Base-by-base conservation (phyloP, 108 stramenopile species). In the Epipyxis sp. region DNA sequence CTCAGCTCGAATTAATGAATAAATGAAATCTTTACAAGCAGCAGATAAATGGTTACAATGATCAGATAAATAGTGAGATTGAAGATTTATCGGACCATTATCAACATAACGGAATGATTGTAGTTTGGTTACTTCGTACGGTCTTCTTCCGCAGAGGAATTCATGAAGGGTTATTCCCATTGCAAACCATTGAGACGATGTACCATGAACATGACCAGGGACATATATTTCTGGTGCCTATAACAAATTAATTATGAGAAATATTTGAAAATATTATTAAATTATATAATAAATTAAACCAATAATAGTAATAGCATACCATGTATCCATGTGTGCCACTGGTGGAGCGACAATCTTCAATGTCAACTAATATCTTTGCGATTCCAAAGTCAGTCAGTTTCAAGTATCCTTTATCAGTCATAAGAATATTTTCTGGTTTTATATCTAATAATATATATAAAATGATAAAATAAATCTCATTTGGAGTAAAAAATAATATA, bases 301-400 rank as follows among this genome's bases (percentile, higher is more conserved):
- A n/a, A n/a, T n/a, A n/a, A n/a, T n/a, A n/a, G n/a, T n/a, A n/a
- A n/a, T n/a, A n/a, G n/a, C n/a, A 20, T 57, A 57, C 54, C 54
- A 57, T 57, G 25, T 57, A 57, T 57, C 54, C 54, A 57, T 57
- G 54, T 57, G 54, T 57, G 16, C 54, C 54, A 25, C 54, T 57
- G 16, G 54, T 57, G 20, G 54, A 57, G 54, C 54, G 54, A 57
- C 54, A 57, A 16, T 57, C 20, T 25, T 57, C 54, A 57, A 57
- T 57, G 25, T 57, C 54, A 16, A 25, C 20, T 20, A 57, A 25
- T 57, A 57, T 57, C 25, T 57, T 57, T 16, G 54, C 54, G 20
- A 57, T 25, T 57, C 54, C 54, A 25, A 57, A 57, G 54, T 57
- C 54, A 25, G 54, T 20, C 16, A 57, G 20, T 25, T 57, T 57